Base-by-base conservation (phyloP, 768 basidiomycete genomes). In the Boletus patriciae region DNA sequence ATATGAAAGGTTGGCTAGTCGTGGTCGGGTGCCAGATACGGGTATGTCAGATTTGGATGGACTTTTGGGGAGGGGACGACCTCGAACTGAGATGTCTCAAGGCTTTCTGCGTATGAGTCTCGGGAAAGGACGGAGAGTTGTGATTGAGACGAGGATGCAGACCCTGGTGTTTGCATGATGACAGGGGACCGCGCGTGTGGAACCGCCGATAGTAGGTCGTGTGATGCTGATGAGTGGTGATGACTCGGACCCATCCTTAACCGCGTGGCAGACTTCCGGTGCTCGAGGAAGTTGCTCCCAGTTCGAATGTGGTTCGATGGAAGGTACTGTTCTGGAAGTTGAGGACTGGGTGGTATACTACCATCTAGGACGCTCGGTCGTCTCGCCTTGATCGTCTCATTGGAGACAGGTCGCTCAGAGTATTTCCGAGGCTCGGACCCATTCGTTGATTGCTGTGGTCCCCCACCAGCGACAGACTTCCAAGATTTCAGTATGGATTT, bases 401-500 rank as follows among this genome's bases (percentile, higher is more conserved):
- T 64, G 44, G 70, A 68, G 12, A 70, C 69, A 2, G 67, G 66
- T 57, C 74, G 75, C 60, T 78, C 81, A 42, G 75, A 64, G 63
- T 74, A 76, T 61, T 71, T 65, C 34, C 76, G 74, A 46, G 69
- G 66, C 48, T 78, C 75, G 16, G 66, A 60, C 8, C 67, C 57
- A 54, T 68, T 73, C 23, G 64, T 54, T 48, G 65, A 40, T 29
- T 65, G 65, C 50, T 69, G 72, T 16, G 72, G 63, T 6, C 68
- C 68, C 25, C 25, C 25, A 6, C 73, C 71, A 11, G 79, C 73
- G 7, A 78, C 71, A 15, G 80, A 77, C 66, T 83, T 86, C 81
- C 81, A 83, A 11, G 77, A 75, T 68, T 89, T 88, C 61, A 90
- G 70, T 56, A 90, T 90, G 12, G 88, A 90, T 74, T 88, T 90